Conservation (phyloP, 1,139 yeast species). For the Casaregolazyma suthepensis region DNA sequence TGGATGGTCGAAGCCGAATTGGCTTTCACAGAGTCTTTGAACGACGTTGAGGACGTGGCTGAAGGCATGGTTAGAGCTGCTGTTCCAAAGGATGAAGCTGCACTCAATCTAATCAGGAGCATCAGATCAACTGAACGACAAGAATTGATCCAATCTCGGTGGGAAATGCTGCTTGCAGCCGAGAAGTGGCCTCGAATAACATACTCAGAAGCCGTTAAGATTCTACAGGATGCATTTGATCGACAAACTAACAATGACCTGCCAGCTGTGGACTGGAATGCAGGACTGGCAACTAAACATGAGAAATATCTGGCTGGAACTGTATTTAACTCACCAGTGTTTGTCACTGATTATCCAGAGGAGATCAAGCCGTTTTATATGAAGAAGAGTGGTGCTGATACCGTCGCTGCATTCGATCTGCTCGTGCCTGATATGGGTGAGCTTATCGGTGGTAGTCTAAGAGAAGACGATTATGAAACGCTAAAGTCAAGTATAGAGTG, state of each 20-base stretch:
- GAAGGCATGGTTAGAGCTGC: constrained; percentile 63
- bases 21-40: constrained; percentile 54
- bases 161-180: constrained; percentile 27
- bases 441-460: constrained; percentile 87
- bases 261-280: constrained; percentile 56
- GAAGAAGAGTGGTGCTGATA: constrained; percentile 44
- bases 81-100: constrained; percentile 36
- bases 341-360: constrained; percentile 83
- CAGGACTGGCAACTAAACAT: constrained; percentile 71
- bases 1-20: constrained; percentile 98
- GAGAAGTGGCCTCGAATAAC: constrained; percentile 65
- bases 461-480: constrained; percentile 59
- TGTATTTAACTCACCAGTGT: constrained; percentile 67
- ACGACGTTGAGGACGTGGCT: constrained; percentile 57
- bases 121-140: constrained; percentile 35
- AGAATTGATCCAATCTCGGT: constrained; percentile 34
- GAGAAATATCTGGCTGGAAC: constrained; percentile 84
- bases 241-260: constrained; percentile 21
- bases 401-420: constrained; percentile 88
- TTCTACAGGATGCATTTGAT: constrained; percentile 28
- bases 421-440: constrained; percentile 92
- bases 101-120: constrained; percentile 37
- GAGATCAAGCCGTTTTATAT: constrained; percentile 86
- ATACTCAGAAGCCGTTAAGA: constrained; percentile 65
- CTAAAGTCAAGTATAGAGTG: constrained; percentile 45